Evolutionary conservation across 805 yeast genomes (phyloP).

Genomic region (Saturnispora halmiae): DNA sequence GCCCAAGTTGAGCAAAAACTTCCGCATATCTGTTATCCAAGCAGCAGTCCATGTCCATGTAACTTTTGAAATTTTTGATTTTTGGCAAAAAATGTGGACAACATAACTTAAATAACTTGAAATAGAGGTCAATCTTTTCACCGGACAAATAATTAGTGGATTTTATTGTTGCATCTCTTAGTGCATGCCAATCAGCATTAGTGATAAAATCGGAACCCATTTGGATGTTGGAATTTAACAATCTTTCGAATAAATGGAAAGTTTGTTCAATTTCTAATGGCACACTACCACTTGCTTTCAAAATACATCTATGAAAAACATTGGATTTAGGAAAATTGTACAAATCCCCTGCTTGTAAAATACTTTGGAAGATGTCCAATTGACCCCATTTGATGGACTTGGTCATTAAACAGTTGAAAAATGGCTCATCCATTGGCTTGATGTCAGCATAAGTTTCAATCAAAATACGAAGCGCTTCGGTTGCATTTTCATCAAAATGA

Average conservation of each 20-base stretch:
- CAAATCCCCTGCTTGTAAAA: slow-evolving; percentile 49
- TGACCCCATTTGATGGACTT: slow-evolving; percentile 60
- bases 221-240: slow-evolving; percentile 36
- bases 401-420: slow-evolving; percentile 65
- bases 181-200: slow-evolving; percentile 77
- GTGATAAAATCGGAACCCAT: slow-evolving; percentile 51
- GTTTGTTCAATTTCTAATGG: slow-evolving; percentile 46
- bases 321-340: slow-evolving; percentile 54
- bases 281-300: slow-evolving; percentile 63
- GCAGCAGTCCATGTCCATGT: slow-evolving; percentile 34
- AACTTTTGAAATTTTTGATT: slow-evolving; percentile 34
- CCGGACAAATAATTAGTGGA: slow-evolving; percentile 31
- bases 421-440: slow-evolving; percentile 66
- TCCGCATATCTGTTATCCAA: slow-evolving; percentile 32
- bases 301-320: slow-evolving; percentile 61
- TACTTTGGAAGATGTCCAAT: slow-evolving; percentile 51
- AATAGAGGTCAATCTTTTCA: slow-evolving; percentile 43
- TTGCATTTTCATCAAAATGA: slow-evolving; percentile 43
- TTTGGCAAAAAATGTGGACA: slow-evolving; percentile 36
- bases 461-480: slow-evolving; percentile 44
- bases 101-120: slow-evolving; percentile 42
- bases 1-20: slow-evolving; percentile 27
- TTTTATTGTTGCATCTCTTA: slow-evolving; percentile 66
- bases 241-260: slow-evolving; percentile 24
- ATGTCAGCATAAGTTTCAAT: slow-evolving; percentile 47